Conservation (phyloP, 2,329 filamentous ascomycete species). For the Dendrostoma leiphaemia region DNA sequence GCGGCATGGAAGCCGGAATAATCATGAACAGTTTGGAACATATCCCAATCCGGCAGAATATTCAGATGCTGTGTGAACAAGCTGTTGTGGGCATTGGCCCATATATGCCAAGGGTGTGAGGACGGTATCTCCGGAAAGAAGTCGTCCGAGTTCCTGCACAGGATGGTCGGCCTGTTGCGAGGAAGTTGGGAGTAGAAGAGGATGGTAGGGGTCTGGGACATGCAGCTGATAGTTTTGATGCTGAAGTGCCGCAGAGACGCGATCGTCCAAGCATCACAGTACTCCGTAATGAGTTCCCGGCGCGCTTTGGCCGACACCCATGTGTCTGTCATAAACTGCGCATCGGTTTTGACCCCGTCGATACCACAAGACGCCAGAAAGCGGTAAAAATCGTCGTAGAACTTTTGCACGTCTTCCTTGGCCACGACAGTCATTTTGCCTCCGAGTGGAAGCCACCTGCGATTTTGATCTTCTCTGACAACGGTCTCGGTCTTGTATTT, state of each 20-base stretch:
- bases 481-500: conserved; percentile 73
- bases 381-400: conserved; percentile 89
- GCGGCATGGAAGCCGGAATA: conserved; percentile 87
- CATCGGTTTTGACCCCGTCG: conserved; percentile 89
- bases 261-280: conserved; percentile 84
- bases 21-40: conserved; percentile 63
- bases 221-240: conserved; percentile 82
- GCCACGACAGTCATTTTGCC: conserved; percentile 72
- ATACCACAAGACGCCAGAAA: conserved; percentile 75
- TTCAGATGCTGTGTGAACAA: conserved; percentile 83
- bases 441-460: conserved; percentile 48
- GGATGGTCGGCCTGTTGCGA: conserved; percentile 67
- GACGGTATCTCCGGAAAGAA: conserved; percentile 82
- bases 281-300: conserved; percentile 68
- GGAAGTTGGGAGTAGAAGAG: conserved; percentile 83
- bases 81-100: conserved; percentile 87
- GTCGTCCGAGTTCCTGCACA: conserved; percentile 85
- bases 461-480: conserved; percentile 45
- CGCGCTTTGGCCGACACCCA: conserved; percentile 67
- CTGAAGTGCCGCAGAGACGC: conserved; percentile 76
- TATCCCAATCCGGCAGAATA: conserved; percentile 78
- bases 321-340: conserved; percentile 84
- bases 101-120: conserved; percentile 93
- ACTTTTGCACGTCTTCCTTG: conserved; percentile 67
- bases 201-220: conserved; percentile 85